Conservation (phyloP, 176 grass and related monocot genomes). For the Tillandsia leiboldiana region DNA sequence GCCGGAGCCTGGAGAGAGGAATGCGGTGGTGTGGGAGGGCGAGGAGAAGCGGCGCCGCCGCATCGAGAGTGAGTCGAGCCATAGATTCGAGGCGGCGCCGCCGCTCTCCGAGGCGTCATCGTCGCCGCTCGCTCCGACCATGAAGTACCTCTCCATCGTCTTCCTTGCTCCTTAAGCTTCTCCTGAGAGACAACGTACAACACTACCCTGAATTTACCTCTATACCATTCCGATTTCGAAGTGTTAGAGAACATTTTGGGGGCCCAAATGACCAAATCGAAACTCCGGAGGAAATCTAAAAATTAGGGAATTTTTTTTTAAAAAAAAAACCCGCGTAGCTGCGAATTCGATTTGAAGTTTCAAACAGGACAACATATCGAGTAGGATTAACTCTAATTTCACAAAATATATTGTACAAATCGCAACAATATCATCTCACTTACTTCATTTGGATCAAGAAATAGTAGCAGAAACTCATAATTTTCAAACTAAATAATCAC, state of each 20-base stretch:
- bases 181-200: neutral
- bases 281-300: neutral
- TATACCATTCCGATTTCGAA: neutral
- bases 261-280: neutral
- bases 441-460: too few species aligned
- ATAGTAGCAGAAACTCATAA: too few species aligned
- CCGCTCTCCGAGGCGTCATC: neutral
- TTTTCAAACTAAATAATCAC: too few species aligned
- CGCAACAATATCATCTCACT: too few species aligned
- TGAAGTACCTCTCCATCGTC: neutral
- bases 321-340: too few species aligned
- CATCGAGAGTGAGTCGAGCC: slow-evolving; percentile 19
- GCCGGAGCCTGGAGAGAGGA: slow-evolving; percentile 38
- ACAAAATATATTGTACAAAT: too few species aligned
- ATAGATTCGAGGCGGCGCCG: neutral
- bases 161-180: neutral
- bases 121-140: neutral
- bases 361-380: too few species aligned
- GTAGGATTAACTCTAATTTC: too few species aligned
- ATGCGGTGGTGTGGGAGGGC: slow-evolving; percentile 25
- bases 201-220: neutral
- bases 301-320: neutral
- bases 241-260: neutral
- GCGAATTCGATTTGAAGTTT: too few species aligned
- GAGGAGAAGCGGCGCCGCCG: slow-evolving; percentile 37